Evolutionary conservation across 1,284 basidiomycete genomes (phyloP), one percentile per base, ranked within the genome.

Genomic region (Porodaedalea pini): DNA sequence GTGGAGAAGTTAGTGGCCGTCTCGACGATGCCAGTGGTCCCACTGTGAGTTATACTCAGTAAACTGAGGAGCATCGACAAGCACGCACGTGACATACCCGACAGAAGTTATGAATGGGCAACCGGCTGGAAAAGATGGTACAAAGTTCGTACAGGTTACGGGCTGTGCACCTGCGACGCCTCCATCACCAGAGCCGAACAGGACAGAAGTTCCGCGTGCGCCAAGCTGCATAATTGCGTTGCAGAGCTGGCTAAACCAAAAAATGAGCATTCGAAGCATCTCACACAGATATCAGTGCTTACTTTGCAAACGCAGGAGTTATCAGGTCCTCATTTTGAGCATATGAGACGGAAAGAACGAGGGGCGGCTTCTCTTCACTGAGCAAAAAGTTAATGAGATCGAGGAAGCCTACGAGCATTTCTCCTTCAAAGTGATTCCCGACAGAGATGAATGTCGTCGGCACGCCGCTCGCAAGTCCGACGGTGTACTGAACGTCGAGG

Each of bases 161-260:
- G 54, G 61, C 41, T 69, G 67, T n/a, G 65, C 65, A 25, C 70
- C 71, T 23, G 68, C 58, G 44, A 78, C 75, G 59, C 77, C 77
- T 34, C 68, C 68, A 59, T 73, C 69, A 43, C 73, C 74, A n/a
- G 71, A 71, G 2, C 72, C 66, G 58, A 74, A 74, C 8, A 75
- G 63, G 36, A 73, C 68, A 3, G 73, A 73, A 4, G 68, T 68
- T 23, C 73, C 73, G 31, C 69, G 71, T 31, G 70, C 65, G 19
- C 71, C 70, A 31, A 73, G 67, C 37, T 70, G 66, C 56, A 66
- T 67, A 61, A 70, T 71, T 6, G 66, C 67, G 51, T 70, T 68
- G 61, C 71, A 73, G 4, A 77, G 65, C 50, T 68, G 67, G 56
- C 72, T 75, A n/a, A n/a, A n/a, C n/a, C n/a, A n/a, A n/a, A n/a